Evolutionary conservation across 2,329 filamentous ascomycete species (phyloP).

Genomic region (Calonectria pseudoreteaudii): DNA sequence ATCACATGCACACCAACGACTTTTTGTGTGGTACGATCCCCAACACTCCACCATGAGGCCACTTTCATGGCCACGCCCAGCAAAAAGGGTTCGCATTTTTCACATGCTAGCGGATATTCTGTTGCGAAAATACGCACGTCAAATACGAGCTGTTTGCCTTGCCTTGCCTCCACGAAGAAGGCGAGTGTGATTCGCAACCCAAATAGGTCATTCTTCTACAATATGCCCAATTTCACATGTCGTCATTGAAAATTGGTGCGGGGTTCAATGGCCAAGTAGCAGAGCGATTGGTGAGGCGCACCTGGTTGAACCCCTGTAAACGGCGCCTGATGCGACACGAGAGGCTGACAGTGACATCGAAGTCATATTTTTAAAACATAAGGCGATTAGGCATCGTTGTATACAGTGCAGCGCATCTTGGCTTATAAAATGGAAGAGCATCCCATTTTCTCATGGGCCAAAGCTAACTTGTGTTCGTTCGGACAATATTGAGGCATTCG

Average conservation of each 20-base stretch:
- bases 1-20: not conserved
- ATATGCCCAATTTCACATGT: conserved; percentile 1
- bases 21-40: not conserved
- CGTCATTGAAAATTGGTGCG: not conserved
- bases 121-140: not conserved
- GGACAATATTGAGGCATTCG: not conserved
- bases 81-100: no score
- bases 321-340: not conserved
- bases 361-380: not conserved
- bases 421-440: not conserved
- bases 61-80: no score
- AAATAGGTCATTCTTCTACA: not conserved
- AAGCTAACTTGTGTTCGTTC: not conserved
- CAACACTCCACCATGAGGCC: not conserved
- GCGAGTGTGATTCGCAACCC: not conserved
- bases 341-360: not conserved
- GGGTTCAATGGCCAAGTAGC: not conserved
- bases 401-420: not conserved
- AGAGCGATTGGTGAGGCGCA: not conserved
- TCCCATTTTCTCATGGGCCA: not conserved
- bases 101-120: not conserved
- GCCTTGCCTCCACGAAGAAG: not conserved
- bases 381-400: not conserved
- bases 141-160: not conserved
- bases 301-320: not conserved